phyloP scores from a whole-genome alignment of 768 basidiomycete species.

The Clitopilus hobsonii region DNA sequence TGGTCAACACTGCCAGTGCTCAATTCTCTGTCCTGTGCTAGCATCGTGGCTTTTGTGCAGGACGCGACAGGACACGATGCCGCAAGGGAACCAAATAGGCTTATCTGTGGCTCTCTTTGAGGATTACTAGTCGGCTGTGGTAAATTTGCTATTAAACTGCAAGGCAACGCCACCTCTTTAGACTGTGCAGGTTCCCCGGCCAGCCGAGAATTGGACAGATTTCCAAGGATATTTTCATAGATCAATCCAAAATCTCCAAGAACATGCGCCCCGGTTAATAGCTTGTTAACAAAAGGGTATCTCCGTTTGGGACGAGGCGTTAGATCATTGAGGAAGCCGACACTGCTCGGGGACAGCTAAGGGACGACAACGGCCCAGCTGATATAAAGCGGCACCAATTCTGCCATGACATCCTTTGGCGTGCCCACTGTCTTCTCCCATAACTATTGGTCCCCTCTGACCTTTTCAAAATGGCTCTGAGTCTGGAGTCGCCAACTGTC shows the following conservation, averaged over 20 bases:
- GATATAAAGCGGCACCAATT: neutral
- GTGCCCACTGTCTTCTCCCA: neutral
- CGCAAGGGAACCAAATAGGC: too few species aligned
- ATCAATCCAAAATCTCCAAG: neutral
- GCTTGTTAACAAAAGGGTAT: neutral
- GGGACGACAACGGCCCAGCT: neutral
- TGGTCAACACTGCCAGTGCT: neutral
- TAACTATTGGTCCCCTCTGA: neutral
- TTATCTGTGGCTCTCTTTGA: too few species aligned
- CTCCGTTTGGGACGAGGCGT: neutral
- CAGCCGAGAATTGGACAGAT: neutral
- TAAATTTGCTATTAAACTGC: neutral
- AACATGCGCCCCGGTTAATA: neutral
- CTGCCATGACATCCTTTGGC: slow-evolving; percentile 5
- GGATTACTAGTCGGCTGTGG: neutral
- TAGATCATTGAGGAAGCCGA: neutral
- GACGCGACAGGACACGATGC: too few species aligned
- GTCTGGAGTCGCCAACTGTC: slow-evolving; percentile 24
- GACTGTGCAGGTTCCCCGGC: neutral
- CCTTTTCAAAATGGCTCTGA: slow-evolving; percentile 13
- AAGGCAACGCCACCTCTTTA: neutral
- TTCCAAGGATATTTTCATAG: neutral
- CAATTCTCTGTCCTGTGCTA: too few species aligned
- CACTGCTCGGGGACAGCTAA: neutral
- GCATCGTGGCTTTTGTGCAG: too few species aligned